These are phyloP conservation scores for Sclerotinia borealis DNA, from an alignment of 2,329 filamentous ascomycete genomes.

Conservation along the genomic window DNA sequence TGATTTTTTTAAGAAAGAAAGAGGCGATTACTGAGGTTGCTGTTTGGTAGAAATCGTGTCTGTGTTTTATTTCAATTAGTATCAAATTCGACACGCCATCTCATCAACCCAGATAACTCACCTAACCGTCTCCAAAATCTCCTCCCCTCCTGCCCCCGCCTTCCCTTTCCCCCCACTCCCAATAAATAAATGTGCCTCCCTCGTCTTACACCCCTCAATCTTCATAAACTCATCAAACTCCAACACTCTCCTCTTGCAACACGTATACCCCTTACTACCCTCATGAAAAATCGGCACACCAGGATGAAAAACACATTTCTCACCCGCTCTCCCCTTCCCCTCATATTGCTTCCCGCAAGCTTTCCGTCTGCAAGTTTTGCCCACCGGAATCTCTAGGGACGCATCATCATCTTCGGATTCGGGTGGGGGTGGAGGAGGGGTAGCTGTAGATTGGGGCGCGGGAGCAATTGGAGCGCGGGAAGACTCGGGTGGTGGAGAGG, in stretches of 20 bases:
- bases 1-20: constrained; percentile 95
- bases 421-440: constrained; percentile 53
- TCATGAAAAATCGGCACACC: constrained; percentile 93
- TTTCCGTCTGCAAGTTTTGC: constrained; percentile 69
- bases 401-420: constrained; percentile 88
- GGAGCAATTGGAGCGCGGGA: constrained; percentile 36
- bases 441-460: constrained; percentile 37
- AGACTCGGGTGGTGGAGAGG: background rate
- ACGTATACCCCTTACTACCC: constrained; percentile 95
- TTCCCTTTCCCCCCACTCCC: constrained; percentile 68
- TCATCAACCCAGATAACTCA: constrained; percentile 36
- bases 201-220: constrained; percentile 84
- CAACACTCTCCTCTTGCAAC: constrained; percentile 89
- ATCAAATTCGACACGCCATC: background rate
- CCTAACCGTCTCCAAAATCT: constrained; percentile 72
- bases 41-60: constrained; percentile 94
- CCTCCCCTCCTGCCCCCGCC: constrained; percentile 57
- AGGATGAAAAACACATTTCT: constrained; percentile 83
- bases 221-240: constrained; percentile 99
- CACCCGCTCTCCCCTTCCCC: constrained; percentile 54
- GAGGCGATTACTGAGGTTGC: constrained; percentile 77
- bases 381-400: constrained; percentile 63
- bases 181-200: constrained; percentile 76
- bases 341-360: constrained; percentile 65
- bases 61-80: constrained; percentile 31